These are phyloP conservation scores for Plectosphaerella sp. DNA, from an alignment of 2,329 filamentous ascomycete genomes.

Conservation along the genomic window DNA sequence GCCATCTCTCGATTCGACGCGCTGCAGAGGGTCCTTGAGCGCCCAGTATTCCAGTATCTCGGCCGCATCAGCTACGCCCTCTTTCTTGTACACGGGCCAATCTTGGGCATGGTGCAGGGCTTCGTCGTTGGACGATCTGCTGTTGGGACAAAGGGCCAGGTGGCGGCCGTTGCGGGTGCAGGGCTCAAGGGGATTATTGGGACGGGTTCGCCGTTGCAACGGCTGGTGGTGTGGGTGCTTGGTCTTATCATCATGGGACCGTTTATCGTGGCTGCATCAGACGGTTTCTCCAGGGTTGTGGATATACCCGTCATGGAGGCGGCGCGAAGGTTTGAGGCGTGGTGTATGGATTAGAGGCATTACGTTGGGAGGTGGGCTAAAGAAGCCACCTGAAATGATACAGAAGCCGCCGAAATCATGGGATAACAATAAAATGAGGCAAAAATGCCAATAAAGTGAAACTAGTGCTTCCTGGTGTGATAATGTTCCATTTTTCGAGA, in stretches of 20 bases:
- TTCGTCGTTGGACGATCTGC: not conserved
- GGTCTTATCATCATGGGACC: constrained; percentile 1
- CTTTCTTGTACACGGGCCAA: constrained; percentile 61
- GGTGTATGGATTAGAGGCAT: constrained; percentile 37
- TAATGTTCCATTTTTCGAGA: too few relatives aligned
- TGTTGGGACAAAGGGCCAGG: not conserved
- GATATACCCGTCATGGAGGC: not conserved
- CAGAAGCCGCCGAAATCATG: too few relatives aligned
- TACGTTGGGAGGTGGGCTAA: constrained; percentile 36
- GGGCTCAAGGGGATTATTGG: constrained; percentile 1
- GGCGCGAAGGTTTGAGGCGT: not conserved
- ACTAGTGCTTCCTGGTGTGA: too few relatives aligned
- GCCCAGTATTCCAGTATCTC: constrained; percentile 54
- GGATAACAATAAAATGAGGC: too few relatives aligned
- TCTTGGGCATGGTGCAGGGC: constrained; percentile 30
- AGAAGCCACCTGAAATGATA: too few relatives aligned
- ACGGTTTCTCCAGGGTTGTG: not conserved
- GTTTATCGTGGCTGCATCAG: not conserved
- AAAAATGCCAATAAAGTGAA: too few relatives aligned
- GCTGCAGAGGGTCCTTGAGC: constrained; percentile 56
- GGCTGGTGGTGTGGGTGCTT: not conserved
- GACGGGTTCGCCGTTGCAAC: not conserved
- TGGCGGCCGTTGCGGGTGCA: not conserved
- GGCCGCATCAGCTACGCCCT: constrained; percentile 58
- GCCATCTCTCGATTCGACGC: constrained; percentile 13